Conservation (phyloP, 2,329 filamentous ascomycete genomes). For the Botrytis deweyae region DNA sequence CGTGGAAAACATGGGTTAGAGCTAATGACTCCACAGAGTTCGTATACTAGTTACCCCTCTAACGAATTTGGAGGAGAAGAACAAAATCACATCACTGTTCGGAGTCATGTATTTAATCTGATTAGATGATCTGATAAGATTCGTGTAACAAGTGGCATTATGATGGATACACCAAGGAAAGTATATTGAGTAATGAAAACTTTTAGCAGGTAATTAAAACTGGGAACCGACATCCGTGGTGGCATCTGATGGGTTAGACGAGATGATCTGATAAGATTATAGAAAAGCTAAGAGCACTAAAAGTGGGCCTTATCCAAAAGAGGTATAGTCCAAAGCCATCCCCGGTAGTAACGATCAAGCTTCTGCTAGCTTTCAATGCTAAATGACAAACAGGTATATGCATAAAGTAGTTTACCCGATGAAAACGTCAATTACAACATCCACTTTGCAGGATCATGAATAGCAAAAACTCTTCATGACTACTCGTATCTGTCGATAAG, state of each 20-base stretch:
- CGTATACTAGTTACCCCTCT: background rate
- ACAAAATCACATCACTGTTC: background rate
- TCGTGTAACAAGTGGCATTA: background rate
- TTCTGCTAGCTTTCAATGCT: background rate
- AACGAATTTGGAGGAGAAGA: background rate
- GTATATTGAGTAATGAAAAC: background rate
- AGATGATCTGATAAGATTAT: slow-evolving; percentile 9
- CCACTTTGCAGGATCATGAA: background rate
- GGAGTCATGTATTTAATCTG: background rate
- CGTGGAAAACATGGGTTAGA: background rate
- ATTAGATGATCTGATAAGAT: slow-evolving; percentile 21
- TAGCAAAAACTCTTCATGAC: background rate
- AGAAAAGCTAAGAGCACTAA: background rate
- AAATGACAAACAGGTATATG: background rate
- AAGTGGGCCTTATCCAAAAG: background rate
- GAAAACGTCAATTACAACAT: background rate
- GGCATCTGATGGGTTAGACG: background rate
- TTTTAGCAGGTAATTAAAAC: background rate
- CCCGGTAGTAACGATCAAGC: background rate
- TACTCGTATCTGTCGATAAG: background rate
- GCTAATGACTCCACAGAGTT: background rate
- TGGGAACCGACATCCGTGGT: background rate
- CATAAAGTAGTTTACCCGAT: background rate
- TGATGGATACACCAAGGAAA: background rate
- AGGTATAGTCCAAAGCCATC: background rate